These are phyloP conservation scores for Annona cherimola DNA, from an alignment of 164 flowering plant species.

Conservation along the genomic window DNA sequence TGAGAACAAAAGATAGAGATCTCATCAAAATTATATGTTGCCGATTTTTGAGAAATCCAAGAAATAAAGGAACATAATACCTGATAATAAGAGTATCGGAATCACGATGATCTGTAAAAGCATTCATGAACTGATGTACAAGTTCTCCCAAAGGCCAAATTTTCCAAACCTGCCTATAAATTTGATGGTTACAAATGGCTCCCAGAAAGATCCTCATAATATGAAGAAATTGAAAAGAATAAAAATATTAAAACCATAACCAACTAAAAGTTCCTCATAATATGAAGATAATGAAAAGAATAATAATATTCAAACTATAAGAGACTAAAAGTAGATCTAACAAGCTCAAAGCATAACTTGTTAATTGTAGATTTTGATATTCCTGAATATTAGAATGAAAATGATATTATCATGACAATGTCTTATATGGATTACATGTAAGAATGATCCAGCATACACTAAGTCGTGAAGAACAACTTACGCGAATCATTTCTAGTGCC, in stretches of 20 bases:
- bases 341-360: background rate
- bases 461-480: conserved; percentile 34
- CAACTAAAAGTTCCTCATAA: no score
- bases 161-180: conserved; percentile 77
- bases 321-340: background rate
- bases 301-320: background rate
- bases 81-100: conserved; percentile 90
- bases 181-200: conserved; percentile 7
- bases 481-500: conserved; percentile 82
- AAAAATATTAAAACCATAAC: no score
- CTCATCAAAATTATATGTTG: background rate
- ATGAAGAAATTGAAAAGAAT: no score
- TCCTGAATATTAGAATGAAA: background rate
- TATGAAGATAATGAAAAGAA: no score
- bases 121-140: conserved; percentile 89
- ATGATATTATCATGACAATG: background rate
- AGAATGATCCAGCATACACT: background rate
- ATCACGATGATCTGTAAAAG: conserved; percentile 98
- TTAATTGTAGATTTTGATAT: background rate
- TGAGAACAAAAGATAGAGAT: conserved; percentile 5
- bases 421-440: background rate
- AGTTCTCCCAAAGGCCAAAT: conserved; percentile 83
- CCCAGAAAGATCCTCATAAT: background rate
- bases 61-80: conserved; percentile 23
- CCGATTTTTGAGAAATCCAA: background rate